phyloP scores from a whole-genome alignment of 768 basidiomycete species.

The Podaxis pistillaris region DNA sequence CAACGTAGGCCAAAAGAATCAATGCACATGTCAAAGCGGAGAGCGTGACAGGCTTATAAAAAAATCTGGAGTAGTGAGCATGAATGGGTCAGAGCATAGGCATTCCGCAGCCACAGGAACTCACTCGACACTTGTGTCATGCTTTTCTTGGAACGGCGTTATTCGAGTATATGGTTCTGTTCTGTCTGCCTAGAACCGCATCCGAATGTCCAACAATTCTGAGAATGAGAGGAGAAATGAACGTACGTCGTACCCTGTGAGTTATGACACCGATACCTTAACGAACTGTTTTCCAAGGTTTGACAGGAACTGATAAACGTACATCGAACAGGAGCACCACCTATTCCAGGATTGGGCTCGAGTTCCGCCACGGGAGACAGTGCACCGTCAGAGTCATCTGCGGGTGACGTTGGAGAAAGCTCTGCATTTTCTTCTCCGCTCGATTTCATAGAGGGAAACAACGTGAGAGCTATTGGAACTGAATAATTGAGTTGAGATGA shows the following conservation, averaged over 20 bases:
- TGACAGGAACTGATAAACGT: slow-evolving; percentile 33
- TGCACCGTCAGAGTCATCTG: slow-evolving; percentile 63
- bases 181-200: slow-evolving; percentile 63
- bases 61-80: slow-evolving; percentile 54
- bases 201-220: slow-evolving; percentile 16
- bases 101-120: slow-evolving; percentile 24
- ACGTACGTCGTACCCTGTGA: slow-evolving; percentile 83
- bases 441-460: slow-evolving; percentile 10
- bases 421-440: slow-evolving; percentile 23
- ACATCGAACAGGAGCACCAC: slow-evolving; percentile 81
- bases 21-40: slow-evolving; percentile 69
- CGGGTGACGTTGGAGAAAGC: slow-evolving; percentile 44
- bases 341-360: slow-evolving; percentile 71
- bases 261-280: slow-evolving; percentile 15
- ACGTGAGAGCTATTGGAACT: not conserved
- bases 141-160: slow-evolving; percentile 77
- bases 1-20: slow-evolving; percentile 73
- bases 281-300: not conserved
- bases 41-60: slow-evolving; percentile 82
- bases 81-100: slow-evolving; percentile 15
- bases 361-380: slow-evolving; percentile 47
- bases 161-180: slow-evolving; percentile 83
- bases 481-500: not conserved
- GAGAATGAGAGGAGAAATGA: slow-evolving; percentile 20
- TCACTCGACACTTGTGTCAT: slow-evolving; percentile 82